Evolutionary conservation across 345 rosid genomes (phyloP).

Genomic region (Ceriops zippeliana): DNA sequence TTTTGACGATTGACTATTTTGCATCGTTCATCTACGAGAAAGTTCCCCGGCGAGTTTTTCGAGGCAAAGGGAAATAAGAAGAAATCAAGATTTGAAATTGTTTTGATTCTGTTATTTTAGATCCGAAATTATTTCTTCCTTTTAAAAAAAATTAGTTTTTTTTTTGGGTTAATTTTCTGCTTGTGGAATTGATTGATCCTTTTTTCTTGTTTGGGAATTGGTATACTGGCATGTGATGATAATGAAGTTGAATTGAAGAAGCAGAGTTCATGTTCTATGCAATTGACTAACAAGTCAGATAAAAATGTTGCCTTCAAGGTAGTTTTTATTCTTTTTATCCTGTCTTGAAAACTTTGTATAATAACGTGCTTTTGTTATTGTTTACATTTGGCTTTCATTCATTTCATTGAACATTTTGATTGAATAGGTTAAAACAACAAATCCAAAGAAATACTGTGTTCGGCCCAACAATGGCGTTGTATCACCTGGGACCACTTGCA

Average conservation of each 20-base stretch:
- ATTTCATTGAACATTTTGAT: background rate
- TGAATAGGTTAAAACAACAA: slow-evolving; percentile 79
- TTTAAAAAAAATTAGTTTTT: background rate
- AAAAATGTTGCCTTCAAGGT: slow-evolving; percentile 78
- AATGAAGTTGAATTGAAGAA: slow-evolving; percentile 72
- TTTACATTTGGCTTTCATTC: background rate
- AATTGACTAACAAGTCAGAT: slow-evolving; percentile 65
- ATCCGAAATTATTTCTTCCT: background rate
- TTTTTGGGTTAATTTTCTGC: too few species aligned
- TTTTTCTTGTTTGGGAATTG: background rate
- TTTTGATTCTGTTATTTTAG: background rate
- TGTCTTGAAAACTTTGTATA: background rate
- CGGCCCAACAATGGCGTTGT: slow-evolving; percentile 80
- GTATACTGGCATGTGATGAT: slow-evolving; percentile 9
- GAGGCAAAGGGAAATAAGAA: background rate
- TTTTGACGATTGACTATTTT: background rate
- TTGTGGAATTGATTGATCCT: background rate
- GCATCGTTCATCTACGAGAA: background rate
- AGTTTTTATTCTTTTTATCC: background rate
- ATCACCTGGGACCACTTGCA: slow-evolving; percentile 56
- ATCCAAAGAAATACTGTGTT: slow-evolving; percentile 76
- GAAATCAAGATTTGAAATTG: background rate
- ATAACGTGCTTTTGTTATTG: background rate
- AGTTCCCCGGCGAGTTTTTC: background rate
- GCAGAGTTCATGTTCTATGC: slow-evolving; percentile 77